These are phyloP conservation scores for Candida dajiaensis DNA, from an alignment of 805 yeast species.

Conservation along the genomic window DNA sequence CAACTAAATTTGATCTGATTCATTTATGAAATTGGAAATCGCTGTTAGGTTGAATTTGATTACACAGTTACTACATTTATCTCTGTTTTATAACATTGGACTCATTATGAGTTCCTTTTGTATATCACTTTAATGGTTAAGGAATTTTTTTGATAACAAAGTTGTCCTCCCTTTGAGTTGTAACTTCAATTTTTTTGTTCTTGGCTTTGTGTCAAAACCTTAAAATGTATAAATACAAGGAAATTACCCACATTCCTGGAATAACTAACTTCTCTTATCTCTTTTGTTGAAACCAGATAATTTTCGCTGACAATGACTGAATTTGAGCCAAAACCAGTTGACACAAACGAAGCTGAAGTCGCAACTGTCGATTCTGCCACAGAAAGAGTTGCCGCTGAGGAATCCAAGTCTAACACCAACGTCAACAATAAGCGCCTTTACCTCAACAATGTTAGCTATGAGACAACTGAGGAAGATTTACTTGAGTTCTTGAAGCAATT, in stretches of 20 bases:
- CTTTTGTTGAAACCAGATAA: neutral
- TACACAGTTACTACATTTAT: neutral
- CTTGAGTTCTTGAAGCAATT: conserved; percentile 36
- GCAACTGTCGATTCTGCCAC: neutral
- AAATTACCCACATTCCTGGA: neutral
- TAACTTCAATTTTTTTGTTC: neutral
- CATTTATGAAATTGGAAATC: neutral
- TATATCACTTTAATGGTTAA: conserved; percentile 23
- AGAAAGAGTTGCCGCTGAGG: neutral
- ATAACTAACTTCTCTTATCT: neutral
- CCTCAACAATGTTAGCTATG: conserved; percentile 47
- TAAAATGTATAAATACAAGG: neutral
- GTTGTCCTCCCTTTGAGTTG: neutral
- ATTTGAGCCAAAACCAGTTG: neutral
- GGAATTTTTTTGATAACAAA: conserved; percentile 4
- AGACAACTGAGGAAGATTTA: conserved; percentile 49
- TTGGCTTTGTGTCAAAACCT: neutral
- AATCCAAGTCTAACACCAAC: neutral
- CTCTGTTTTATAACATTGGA: neutral
- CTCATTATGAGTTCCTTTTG: conserved; percentile 6
- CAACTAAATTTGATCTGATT: conserved; percentile 10
- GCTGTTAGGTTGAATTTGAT: conserved; percentile 1
- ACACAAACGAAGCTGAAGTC: neutral
- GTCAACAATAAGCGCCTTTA: conserved; percentile 35
- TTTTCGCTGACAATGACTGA: neutral